Evolutionary conservation across 75 land plant species (phyloP), one percentile per base, ranked within the genome.

Genomic region (Cunninghamia lanceolata): DNA sequence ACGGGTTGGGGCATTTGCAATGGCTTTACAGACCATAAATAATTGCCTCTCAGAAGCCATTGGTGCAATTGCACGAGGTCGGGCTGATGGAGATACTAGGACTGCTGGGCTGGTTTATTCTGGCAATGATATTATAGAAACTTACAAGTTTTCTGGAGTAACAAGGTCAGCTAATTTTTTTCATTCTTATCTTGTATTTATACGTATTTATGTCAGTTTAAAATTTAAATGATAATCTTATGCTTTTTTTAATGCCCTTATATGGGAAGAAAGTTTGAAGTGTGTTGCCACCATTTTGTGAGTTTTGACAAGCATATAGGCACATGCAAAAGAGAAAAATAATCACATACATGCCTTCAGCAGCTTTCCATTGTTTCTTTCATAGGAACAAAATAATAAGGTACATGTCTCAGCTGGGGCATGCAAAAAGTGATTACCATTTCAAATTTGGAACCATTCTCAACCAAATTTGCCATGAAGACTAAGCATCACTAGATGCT

Each of bases 41-140:
- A 98, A 91, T 84, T 91, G 96, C 59, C 93, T 98, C 54, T 95
- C 99, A 50, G 98, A 98, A 73, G 96, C 97, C 42, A 93, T 95
- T 76, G 93, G 90, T 90, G 90, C 99, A 3, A 83, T 95, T 70
- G 86, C 91, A 35, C 94, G 91, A 84, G 97, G 98, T 86, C 92
- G 94, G 84, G 74, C 89, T 73, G 96, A 96, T 90, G 98, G 99
- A 52, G 98, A 98, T 38, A 94, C 94, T 87, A 91, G 89, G 56
- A 89, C 91, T 70, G 84, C 94, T 73, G 93, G 97, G 68, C 92
- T 98, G 17, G 91, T 96, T 38, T 90, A 92, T 74, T 91, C 95
- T 45, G 99, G 99, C 83, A 95, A 96, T 88, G 94, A 94, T 32
- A 95, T 98, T 9, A 56, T 95, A 84, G 98, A 98, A 87, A 84